Conservation (phyloP, 2,329 filamentous ascomycete genomes). For the Colletotrichum musicola region DNA sequence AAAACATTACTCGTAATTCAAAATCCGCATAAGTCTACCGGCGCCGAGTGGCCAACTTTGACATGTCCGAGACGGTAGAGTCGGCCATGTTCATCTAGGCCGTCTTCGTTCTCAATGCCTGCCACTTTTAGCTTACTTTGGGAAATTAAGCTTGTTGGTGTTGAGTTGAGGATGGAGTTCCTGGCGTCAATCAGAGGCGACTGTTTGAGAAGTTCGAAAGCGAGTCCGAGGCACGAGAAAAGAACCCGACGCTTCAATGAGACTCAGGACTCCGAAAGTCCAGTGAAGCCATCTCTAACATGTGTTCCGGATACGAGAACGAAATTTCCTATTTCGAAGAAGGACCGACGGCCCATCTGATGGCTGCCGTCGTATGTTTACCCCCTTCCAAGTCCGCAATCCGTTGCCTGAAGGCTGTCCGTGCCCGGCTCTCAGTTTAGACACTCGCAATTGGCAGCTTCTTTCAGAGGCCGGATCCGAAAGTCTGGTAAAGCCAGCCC, state of each 20-base stretch:
- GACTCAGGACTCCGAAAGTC: too few relatives aligned
- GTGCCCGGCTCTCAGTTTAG: neutral
- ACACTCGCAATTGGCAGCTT: neutral
- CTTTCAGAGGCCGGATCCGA: neutral
- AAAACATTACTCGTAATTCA: neutral
- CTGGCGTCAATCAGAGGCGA: too few relatives aligned
- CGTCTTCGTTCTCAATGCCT: neutral
- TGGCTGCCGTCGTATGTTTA: neutral
- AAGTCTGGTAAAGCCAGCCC: neutral
- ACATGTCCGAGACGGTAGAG: neutral
- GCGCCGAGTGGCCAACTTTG: neutral
- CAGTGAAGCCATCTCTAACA: too few relatives aligned
- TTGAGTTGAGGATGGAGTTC: too few relatives aligned
- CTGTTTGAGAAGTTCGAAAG: too few relatives aligned
- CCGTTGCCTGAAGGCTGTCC: neutral
- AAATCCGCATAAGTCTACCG: neutral
- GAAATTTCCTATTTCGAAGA: neutral
- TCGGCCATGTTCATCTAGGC: neutral
- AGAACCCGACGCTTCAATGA: too few relatives aligned
- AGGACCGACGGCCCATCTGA: neutral
- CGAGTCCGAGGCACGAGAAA: too few relatives aligned
- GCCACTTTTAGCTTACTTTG: neutral
- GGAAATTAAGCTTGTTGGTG: neutral
- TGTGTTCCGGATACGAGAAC: constrained; percentile 12
- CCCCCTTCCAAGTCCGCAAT: neutral